These are phyloP conservation scores for Plasmodium inui DNA, from an alignment of 169 alveolate genomes.

Conservation along the genomic window DNA sequence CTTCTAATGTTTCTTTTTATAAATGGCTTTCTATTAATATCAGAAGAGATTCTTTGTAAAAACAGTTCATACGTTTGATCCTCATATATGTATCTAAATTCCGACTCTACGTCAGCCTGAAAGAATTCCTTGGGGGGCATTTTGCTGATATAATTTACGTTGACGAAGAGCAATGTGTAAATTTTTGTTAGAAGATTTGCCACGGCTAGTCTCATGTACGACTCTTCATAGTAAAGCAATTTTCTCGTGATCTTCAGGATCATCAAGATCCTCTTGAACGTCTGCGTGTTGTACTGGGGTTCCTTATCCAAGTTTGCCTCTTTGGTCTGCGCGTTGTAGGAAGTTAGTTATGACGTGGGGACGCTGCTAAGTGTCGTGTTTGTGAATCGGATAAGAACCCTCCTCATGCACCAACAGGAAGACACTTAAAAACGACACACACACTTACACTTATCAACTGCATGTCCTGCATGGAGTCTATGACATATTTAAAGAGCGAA, in stretches of 20 bases:
- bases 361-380: background rate
- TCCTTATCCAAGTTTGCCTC: slow-evolving; percentile 9
- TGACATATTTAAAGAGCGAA: slow-evolving; percentile 45
- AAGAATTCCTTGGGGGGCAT: slow-evolving; percentile 64
- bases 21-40: slow-evolving; percentile 44
- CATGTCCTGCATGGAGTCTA: slow-evolving; percentile 18
- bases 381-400: background rate
- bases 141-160: slow-evolving; percentile 52
- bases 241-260: slow-evolving; percentile 31
- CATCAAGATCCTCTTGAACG: slow-evolving; percentile 13
- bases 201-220: slow-evolving; percentile 47
- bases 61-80: slow-evolving; percentile 34
- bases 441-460: slow-evolving; percentile 49
- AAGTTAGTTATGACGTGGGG: background rate
- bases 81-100: slow-evolving; percentile 37
- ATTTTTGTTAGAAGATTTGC: slow-evolving; percentile 49
- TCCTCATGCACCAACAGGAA: background rate
- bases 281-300: slow-evolving; percentile 2
- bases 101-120: slow-evolving; percentile 27
- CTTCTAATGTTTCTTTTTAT: slow-evolving; percentile 41
- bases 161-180: slow-evolving; percentile 36
- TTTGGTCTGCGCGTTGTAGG: slow-evolving; percentile 11
- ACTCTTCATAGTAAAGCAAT: slow-evolving; percentile 33
- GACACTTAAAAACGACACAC: background rate
- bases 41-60: slow-evolving; percentile 28